These are phyloP conservation scores for Pythium monospermum DNA, from an alignment of 352 stramenopile species.

Conservation along the genomic window DNA sequence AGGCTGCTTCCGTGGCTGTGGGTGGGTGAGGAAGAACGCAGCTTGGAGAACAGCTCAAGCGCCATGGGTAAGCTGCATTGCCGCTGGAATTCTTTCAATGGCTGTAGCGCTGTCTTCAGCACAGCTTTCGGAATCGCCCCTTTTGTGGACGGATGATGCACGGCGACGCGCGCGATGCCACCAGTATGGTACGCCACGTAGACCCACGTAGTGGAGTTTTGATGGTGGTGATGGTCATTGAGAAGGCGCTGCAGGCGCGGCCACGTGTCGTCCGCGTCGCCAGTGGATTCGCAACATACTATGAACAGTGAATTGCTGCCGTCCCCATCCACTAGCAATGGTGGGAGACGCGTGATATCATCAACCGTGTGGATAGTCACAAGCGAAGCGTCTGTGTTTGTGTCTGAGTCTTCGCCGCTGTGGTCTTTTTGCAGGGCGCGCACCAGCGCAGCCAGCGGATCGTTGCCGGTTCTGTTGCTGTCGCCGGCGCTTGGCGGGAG, in stretches of 20 bases:
- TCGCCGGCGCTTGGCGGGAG: no score
- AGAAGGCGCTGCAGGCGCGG: background rate
- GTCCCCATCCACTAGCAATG: background rate
- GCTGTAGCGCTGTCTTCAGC: conserved; percentile 14
- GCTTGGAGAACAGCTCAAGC: conserved; percentile 36
- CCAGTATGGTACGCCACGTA: no score
- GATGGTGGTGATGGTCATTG: background rate
- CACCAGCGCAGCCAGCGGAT: conserved; percentile 2
- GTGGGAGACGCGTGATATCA: no score
- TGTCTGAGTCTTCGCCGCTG: background rate
- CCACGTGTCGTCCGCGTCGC: background rate
- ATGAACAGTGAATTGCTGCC: background rate
- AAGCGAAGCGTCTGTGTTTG: background rate
- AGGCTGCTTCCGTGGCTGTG: background rate
- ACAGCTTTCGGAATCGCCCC: background rate
- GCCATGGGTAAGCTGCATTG: conserved; percentile 58
- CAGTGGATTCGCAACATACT: background rate
- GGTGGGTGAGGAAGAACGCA: background rate
- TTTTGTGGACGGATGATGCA: background rate
- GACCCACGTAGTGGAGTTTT: no score
- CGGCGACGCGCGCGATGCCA: background rate
- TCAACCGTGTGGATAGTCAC: background rate
- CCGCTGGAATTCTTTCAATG: conserved; percentile 32
- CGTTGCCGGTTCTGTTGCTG: background rate
- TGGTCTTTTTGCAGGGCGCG: background rate